These are phyloP conservation scores for Tilletiaria anomala DNA, from an alignment of 1,284 basidiomycete species.

Conservation along the genomic window DNA sequence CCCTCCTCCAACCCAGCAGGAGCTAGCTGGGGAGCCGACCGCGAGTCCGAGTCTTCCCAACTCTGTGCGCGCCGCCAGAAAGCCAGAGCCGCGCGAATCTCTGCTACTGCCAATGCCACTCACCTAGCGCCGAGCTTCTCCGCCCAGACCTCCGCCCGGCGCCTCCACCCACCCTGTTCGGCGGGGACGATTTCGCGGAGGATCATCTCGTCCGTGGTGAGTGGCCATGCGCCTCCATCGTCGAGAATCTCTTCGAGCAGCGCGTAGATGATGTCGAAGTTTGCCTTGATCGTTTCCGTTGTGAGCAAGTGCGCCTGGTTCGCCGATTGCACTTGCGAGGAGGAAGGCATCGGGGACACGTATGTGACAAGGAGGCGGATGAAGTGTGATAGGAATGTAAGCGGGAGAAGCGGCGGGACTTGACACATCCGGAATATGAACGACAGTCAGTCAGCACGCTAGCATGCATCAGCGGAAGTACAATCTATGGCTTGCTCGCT, in stretches of 20 bases:
- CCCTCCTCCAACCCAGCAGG: no score
- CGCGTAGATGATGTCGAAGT: conserved; percentile 34
- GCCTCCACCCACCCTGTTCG: background rate
- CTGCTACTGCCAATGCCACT: no score
- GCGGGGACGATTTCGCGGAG: background rate
- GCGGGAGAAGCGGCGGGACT: conserved; percentile 59
- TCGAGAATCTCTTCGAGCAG: conserved; percentile 35
- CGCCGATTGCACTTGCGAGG: conserved; percentile 14
- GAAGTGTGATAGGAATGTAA: conserved; percentile 74
- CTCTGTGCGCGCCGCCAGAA: no score
- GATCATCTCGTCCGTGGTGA: background rate
- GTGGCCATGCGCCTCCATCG: conserved; percentile 9
- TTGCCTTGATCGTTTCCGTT: conserved; percentile 26
- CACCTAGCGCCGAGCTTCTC: background rate
- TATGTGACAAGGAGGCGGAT: conserved; percentile 37
- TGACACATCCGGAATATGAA: no score
- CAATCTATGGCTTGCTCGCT: no score
- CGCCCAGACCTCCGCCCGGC: background rate
- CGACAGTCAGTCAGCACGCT: no score
- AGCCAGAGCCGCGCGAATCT: no score
- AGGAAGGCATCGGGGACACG: no score
- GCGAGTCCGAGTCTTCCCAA: no score
- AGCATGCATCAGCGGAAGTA: no score
- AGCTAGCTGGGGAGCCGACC: no score
- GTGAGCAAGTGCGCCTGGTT: conserved; percentile 15